Evolutionary conservation across 768 basidiomycete genomes (phyloP), one percentile per base, ranked within the genome.

Genomic region (Tricholoma matsutake): DNA sequence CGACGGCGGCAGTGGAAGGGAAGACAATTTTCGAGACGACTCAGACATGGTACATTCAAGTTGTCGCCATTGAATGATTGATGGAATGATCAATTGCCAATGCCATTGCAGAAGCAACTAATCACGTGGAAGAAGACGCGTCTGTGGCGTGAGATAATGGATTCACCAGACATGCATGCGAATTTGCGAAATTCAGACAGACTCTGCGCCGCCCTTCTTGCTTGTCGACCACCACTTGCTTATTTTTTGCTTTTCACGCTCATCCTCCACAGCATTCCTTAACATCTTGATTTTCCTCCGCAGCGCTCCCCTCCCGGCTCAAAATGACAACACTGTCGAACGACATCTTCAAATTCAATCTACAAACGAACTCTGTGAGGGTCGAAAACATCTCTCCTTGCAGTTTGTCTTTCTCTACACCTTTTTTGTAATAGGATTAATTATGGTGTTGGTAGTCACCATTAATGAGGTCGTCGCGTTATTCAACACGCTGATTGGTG

Each of bases 401-500:
- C 57, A 73, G 82, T 80, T 59, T 45, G 71, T 63, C 4, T 53
- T 9, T 5, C 8, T 13, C 59, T 18, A 4, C 57, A 16, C 29
- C 31, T 6, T 11, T 28, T 49, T 22, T 11, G 47, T 39, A 45
- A 14, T 47, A 59, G 16, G 13, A 6, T 55, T 59, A 29, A 58
- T 18, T 37, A 57, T 25, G 47, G 22, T n/a, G 31, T 32, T 52
- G 53, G 37, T 59, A 78, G 79, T 73, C 32, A 75, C 71, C 57
- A 71, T 76, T 64, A 69, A 70, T 29, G 86, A 87, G 63, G 75
- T 88, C 20, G 72, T 83, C 20, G 75, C 83, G 13, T 72, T 88
- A 59, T 89, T 89, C 69, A 79, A 75, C 60, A 81, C 75, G 31
- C 75, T 85, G 51, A 83, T 87, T 56, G 86, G 86, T 86, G 67